Base-by-base conservation (phyloP, 768 basidiomycete species). In the Epithele typhae region DNA sequence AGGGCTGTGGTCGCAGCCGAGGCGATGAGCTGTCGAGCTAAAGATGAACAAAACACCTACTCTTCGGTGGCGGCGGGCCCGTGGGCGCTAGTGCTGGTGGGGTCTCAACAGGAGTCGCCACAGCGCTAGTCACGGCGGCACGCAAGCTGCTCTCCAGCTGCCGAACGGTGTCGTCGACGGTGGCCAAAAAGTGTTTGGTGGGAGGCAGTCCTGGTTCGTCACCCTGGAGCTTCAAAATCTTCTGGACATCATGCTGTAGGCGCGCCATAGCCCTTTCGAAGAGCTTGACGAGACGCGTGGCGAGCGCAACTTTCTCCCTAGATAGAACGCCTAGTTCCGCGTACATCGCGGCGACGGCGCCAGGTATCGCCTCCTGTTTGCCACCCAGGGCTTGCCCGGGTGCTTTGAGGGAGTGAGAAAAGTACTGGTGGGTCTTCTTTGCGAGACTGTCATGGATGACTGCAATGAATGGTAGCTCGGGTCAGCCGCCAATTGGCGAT, bases 161-260 rank as follows among this genome's bases (percentile, higher is more conserved):
- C 23, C 67, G 64, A 33, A 65, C 68, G 6, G 70, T 68, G 48
- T 66, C 73, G 24, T 48, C 50, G 15, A 49, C 55, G 17, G 49
- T 52, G 34, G 44, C 46, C 36, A 53, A 49, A 57, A 58, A 49
- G 48, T 65, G 43, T 50, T 57, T 44, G 40, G 63, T 64, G 34
- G 61, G 59, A 11, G 48, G 50, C 59, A 60, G 27, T 17, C 64
- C 65, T 15, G 67, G 65, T 36, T 69, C 70, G 40, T 76, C 74
- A 17, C 74, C 74, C 53, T 74, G 74, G 33, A 75, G 52, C 30
- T 68, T 60, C 23, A 75, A 64, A 19, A 75, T 74, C 23, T 64
- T 63, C 15, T 59, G 61, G 2, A 78, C 61, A 51, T 79, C 76
- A 44, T 71, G 58, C 32, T 79, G 76, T 37, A 78, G 59, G 14